These are phyloP conservation scores for Trichoderma guizhouense DNA, from an alignment of 2,329 filamentous ascomycete genomes.

Conservation along the genomic window DNA sequence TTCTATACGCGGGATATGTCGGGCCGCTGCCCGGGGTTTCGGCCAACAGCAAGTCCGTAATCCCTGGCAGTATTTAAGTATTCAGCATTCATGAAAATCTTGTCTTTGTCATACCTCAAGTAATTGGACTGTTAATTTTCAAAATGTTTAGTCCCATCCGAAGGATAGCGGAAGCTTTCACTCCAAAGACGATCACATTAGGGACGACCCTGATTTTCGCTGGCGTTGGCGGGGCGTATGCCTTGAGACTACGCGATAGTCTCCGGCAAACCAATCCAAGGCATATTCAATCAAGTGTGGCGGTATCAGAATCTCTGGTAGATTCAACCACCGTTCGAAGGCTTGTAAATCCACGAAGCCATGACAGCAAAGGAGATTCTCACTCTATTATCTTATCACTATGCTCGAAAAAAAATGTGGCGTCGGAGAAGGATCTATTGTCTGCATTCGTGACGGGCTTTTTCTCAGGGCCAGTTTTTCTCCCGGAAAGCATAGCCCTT, in stretches of 20 bases:
- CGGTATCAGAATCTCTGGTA: not conserved
- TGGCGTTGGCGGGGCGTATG: not conserved
- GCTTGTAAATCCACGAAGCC: not conserved
- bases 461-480: slow-evolving; percentile 3
- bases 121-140: too few relatives aligned
- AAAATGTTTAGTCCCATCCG: not conserved
- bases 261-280: not conserved
- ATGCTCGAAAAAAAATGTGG: not conserved
- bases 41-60: not conserved
- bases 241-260: not conserved
- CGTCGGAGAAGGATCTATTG: not conserved
- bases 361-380: not conserved
- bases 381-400: not conserved
- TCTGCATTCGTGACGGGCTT: not conserved
- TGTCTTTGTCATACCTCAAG: too few relatives aligned
- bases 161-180: not conserved
- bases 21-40: not conserved
- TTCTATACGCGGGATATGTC: not conserved
- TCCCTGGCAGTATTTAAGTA: not conserved
- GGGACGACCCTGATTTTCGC: not conserved
- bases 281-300: not conserved
- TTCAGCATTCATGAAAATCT: not conserved
- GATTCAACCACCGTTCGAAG: not conserved
- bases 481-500: not conserved
- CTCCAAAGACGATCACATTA: not conserved